Base-by-base conservation (phyloP, 768 basidiomycete species). In the Trametes sanguinea region DNA sequence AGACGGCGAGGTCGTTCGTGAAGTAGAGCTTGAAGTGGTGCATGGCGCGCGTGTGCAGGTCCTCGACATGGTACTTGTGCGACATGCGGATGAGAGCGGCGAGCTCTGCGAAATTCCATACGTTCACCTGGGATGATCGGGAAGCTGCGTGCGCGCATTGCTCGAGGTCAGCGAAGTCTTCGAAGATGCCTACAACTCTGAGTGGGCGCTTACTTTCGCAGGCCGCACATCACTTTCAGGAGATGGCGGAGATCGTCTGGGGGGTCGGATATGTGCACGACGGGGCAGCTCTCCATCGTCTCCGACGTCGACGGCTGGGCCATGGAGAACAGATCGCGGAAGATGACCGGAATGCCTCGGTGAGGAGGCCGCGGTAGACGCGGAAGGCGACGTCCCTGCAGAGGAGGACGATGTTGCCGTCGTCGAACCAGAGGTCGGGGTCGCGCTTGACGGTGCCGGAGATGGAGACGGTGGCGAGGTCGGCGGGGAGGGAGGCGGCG, bases 21-120 rank as follows among this genome's bases (percentile, higher is more conserved):
- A 65, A 65, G 53, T 61, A 65, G 43, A 65, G 60, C 57, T 61
- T 60, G 43, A 68, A 55, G 45, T 65, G 67, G 46, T 59, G 61
- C 51, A 68, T 60, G 10, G 65, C 57, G 35, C 59, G 54, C 14
- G 63, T 7, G 43, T 54, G 60, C 16, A 68, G 48, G 51, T 62
- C 65, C 33, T 62, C 57, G 54, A 68, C 61, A 46, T 64, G 57
- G 59, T 68, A 68, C 51, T 66, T 68, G 61, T 68, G 67, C n/a
- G 65, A 61, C 53, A 68, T 64, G 45, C 65, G 65, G 33, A 68
- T 51, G 46, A 66, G 54, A 5, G 65, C 60, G 42, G 67, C 67
- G 45, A 66, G 57, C 39, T 62, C 55, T n/a, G 63, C n/a, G 44
- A 50, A 68, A 68, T 22, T 62, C 54, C 52, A 64, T 55, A 10